These are phyloP conservation scores for Russula compacta DNA, from an alignment of 768 basidiomycete genomes.

Conservation along the genomic window DNA sequence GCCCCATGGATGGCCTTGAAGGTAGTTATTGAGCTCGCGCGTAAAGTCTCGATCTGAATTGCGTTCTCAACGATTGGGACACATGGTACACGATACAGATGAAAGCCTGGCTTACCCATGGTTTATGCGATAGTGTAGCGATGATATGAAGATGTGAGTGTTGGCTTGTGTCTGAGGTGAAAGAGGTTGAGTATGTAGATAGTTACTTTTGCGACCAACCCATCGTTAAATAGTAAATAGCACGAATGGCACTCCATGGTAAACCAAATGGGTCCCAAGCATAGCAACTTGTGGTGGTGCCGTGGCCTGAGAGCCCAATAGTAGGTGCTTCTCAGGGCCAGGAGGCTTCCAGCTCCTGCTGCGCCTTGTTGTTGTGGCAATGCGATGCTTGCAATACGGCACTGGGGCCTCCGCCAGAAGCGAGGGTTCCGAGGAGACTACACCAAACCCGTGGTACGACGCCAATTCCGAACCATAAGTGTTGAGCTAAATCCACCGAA, in stretches of 20 bases:
- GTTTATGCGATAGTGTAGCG: not conserved
- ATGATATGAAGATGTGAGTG: too few relatives aligned
- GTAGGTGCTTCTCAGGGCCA: not conserved
- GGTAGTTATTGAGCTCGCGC: conserved; percentile 6
- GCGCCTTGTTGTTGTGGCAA: not conserved
- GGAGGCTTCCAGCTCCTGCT: not conserved
- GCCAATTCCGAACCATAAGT: not conserved
- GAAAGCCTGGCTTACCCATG: not conserved
- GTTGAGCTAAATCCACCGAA: not conserved
- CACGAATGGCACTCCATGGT: not conserved
- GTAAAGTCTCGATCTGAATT: not conserved
- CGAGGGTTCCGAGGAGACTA: not conserved
- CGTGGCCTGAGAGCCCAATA: not conserved
- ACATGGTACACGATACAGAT: not conserved
- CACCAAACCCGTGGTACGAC: not conserved
- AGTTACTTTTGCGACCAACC: not conserved
- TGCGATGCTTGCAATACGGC: not conserved
- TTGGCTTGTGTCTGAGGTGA: not conserved
- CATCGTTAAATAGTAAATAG: conserved; percentile 1
- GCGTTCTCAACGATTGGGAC: not conserved
- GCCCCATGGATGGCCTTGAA: not conserved
- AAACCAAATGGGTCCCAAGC: not conserved
- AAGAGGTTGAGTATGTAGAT: not conserved
- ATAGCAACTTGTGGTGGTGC: conserved; percentile 3
- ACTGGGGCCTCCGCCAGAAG: not conserved